Base-by-base conservation (phyloP, 345 rosid species). In the Crucihimalaya himalaica region DNA sequence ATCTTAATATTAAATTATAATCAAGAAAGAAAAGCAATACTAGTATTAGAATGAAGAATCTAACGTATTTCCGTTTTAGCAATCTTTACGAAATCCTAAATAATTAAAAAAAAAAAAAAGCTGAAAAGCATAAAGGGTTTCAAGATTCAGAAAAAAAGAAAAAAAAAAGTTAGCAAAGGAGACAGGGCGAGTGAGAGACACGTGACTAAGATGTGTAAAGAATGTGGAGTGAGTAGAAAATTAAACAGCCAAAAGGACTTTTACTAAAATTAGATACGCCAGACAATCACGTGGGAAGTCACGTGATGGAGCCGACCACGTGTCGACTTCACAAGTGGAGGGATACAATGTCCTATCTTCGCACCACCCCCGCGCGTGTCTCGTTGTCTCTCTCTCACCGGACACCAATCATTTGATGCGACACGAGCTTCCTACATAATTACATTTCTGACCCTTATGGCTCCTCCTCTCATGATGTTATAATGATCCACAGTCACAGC, bases 381-480 rank as follows among this genome's bases (percentile, higher is more conserved):
- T 29, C 67, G 6, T 8, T 69, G 65, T 69, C 52, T 46, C 71
- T 76, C 51, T 63, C 60, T 70, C 21, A 76, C 66, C 80, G 55
- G 53, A 71, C 68, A 71, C 79, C 79, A 76, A 76, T 76, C 79
- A 76, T 69, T 76, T 69, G 79, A 62, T 34, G 63, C 31, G 23
- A 55, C 23, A 21, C 48, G 48, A 60, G 47, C 32, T 39, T 21
- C 48, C 12, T 0, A 3, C 0, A 0, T 4, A 57, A 18, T 18
- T 57, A 66, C 67, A 19, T 47, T 23, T 34, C 3, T 73, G 2
- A 65, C 58, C 70, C 50, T 6, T 6, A 6, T 37, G 40, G 40
- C 40, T 5, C 32, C 39, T 63, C 28, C 28, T 4, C 5, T 21
- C 47, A 57, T 23, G 40, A 54, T 54, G 63, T 51, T 45, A 46